Conservation (phyloP, 176 grass and related monocot species). For the Musa beccarii region DNA sequence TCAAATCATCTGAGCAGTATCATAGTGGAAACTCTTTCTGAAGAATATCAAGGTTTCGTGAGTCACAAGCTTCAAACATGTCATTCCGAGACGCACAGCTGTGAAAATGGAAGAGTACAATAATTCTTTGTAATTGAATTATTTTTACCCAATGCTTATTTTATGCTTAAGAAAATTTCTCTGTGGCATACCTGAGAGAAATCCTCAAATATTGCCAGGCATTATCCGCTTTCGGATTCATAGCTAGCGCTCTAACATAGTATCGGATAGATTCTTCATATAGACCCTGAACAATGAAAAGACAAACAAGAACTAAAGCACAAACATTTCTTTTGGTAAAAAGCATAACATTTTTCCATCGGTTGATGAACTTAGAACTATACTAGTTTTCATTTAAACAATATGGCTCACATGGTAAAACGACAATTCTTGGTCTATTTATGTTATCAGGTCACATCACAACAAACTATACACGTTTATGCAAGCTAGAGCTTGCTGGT, state of each 20-base stretch:
- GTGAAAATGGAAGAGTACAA: slow-evolving; percentile 3
- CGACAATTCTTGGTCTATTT: too few species aligned
- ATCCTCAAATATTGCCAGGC: slow-evolving; percentile 13
- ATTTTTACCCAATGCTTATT: too few species aligned
- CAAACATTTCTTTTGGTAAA: background rate
- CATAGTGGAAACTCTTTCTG: slow-evolving; percentile 94
- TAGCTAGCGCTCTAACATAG: slow-evolving; percentile 17
- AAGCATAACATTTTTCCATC: too few species aligned
- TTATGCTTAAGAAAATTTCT: background rate
- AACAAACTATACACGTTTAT: too few species aligned
- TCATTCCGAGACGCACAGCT: slow-evolving; percentile 75
- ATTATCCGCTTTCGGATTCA: slow-evolving; percentile 12
- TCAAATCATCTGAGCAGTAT: background rate
- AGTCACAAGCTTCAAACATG: slow-evolving; percentile 87
- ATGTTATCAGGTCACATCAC: too few species aligned
- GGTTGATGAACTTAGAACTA: too few species aligned
- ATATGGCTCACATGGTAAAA: too few species aligned
- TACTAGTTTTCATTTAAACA: too few species aligned
- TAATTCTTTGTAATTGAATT: background rate
- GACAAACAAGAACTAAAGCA: background rate
- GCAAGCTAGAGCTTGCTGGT: too few species aligned
- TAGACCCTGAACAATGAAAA: slow-evolving; percentile 4
- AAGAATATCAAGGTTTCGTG: slow-evolving; percentile 77
- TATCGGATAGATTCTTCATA: slow-evolving; percentile 8
- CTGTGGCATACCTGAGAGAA: slow-evolving; percentile 8